Evolutionary conservation across 2,329 filamentous ascomycete genomes (phyloP).

Genomic region (Colletotrichum aenigma): DNA sequence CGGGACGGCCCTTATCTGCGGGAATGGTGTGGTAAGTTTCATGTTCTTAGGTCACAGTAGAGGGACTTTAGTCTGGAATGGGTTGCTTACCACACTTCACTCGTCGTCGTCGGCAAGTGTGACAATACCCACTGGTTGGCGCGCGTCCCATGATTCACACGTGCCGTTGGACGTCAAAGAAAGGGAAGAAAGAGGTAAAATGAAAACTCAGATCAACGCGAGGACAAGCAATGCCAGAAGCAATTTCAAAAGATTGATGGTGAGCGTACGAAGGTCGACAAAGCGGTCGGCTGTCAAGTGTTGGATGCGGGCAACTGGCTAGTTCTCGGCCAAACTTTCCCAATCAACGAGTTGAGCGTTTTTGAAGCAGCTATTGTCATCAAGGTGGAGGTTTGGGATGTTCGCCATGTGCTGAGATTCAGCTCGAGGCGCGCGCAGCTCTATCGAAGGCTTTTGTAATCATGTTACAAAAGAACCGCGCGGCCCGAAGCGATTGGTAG

Average conservation of each 20-base stretch:
- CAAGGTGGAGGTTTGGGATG: not conserved
- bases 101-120: not conserved
- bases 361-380: not conserved
- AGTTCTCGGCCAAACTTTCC: not conserved
- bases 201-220: not conserved
- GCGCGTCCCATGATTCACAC: not conserved
- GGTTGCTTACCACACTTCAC: not conserved
- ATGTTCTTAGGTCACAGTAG: not conserved
- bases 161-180: accelerated
- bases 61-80: not conserved
- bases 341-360: not conserved
- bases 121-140: not conserved
- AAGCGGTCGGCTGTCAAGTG: not conserved
- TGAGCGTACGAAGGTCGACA: not conserved
- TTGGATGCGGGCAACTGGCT: not conserved
- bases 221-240: not conserved
- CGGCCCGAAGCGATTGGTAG: not conserved
- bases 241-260: not conserved
- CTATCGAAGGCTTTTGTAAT: not conserved
- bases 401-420: not conserved
- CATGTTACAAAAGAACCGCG: not conserved
- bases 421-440: not conserved
- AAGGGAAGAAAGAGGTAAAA: not conserved
- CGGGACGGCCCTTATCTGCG: not conserved
- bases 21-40: not conserved